These are phyloP conservation scores for Tricholoma saponaceum DNA, from an alignment of 768 basidiomycete species.

Conservation along the genomic window DNA sequence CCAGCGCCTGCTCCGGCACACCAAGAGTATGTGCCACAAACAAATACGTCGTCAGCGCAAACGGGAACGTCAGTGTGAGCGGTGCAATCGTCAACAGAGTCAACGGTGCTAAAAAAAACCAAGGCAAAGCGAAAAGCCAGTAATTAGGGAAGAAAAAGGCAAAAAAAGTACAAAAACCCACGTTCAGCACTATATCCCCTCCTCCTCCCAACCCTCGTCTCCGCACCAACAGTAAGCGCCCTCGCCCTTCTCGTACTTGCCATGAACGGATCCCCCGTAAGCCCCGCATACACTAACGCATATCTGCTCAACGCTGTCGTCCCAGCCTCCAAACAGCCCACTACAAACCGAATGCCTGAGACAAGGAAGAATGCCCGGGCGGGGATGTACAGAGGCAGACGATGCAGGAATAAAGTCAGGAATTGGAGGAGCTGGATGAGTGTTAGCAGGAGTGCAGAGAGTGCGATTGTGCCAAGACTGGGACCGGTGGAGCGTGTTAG, in stretches of 20 bases:
- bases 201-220: slow-evolving; percentile 29
- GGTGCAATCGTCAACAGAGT: slow-evolving; percentile 75
- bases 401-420: slow-evolving; percentile 45
- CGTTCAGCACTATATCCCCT: slow-evolving; percentile 56
- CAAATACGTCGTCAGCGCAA: slow-evolving; percentile 78
- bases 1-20: slow-evolving; percentile 68
- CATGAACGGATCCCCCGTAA: slow-evolving; percentile 73
- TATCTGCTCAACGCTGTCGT: slow-evolving; percentile 53
- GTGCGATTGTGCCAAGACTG: slow-evolving; percentile 74
- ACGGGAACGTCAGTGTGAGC: slow-evolving; percentile 75
- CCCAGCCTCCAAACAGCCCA: slow-evolving; percentile 48
- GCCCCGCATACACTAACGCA: slow-evolving; percentile 68
- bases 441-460: slow-evolving; percentile 76
- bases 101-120: slow-evolving; percentile 45
- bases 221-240: slow-evolving; percentile 35
- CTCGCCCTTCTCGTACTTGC: slow-evolving; percentile 46
- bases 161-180: slow-evolving; percentile 28
- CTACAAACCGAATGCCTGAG: slow-evolving; percentile 42
- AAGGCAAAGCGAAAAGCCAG: neutral
- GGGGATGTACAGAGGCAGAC: slow-evolving; percentile 52
- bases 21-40: slow-evolving; percentile 81
- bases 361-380: slow-evolving; percentile 42
- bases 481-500: slow-evolving; percentile 76
- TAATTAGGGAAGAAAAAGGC: neutral
- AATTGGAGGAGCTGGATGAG: slow-evolving; percentile 56